These are phyloP conservation scores for Ailanthus altissimus DNA, from an alignment of 345 rosid species.

Conservation along the genomic window DNA sequence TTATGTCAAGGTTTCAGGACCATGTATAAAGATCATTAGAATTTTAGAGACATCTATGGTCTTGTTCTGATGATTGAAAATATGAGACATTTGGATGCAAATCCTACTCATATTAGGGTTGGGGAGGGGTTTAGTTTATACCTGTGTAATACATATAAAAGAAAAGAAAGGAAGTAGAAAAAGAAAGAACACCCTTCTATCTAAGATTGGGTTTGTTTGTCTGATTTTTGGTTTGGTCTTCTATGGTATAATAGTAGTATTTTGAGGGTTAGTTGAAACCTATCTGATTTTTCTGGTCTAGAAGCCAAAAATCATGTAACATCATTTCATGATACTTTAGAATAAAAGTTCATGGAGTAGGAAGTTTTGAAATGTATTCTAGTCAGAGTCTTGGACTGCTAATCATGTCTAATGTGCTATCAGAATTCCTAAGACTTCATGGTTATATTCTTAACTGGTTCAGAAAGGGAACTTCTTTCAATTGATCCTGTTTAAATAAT, in stretches of 20 bases:
- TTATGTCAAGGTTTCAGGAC: too few species aligned
- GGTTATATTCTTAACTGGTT: neutral
- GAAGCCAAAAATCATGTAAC: neutral
- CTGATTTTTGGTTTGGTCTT: neutral
- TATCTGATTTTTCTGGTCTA: neutral
- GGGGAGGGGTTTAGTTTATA: neutral
- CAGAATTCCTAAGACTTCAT: neutral
- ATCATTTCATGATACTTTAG: neutral
- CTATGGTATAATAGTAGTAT: neutral
- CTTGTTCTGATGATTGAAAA: too few species aligned
- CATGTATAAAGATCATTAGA: too few species aligned
- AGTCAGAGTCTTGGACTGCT: neutral
- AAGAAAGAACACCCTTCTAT: neutral
- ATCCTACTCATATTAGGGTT: neutral
- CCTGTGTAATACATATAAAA: neutral
- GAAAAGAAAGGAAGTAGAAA: too few species aligned
- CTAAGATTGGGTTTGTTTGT: neutral
- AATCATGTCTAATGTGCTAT: neutral
- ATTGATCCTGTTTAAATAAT: conserved; percentile 9
- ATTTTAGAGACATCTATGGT: too few species aligned
- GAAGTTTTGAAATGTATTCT: neutral
- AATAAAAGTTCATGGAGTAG: neutral
- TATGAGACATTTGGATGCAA: neutral
- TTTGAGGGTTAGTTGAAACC: neutral
- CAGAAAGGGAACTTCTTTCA: neutral